Base-by-base conservation (phyloP, 345 rosid genomes). In the Sonneratia alba region DNA sequence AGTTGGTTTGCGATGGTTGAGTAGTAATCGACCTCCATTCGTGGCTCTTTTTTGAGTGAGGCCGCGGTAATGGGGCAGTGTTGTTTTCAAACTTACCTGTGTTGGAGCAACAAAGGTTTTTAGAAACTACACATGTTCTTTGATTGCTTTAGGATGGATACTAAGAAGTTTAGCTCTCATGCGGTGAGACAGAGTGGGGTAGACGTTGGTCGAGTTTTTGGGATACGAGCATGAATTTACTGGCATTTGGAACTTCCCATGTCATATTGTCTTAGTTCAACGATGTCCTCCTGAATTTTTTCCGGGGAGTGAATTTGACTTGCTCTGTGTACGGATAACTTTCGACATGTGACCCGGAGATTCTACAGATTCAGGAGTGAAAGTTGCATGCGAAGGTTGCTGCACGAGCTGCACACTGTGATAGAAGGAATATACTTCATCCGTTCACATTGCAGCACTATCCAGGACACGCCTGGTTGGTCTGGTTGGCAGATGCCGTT, bases 391-490 rank as follows among this genome's bases (percentile, higher is more conserved):
- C 22, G 18, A 53, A 7, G 15, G 15, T 27, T 27, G 32, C 64
- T 22, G 64, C 64, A 59, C 24, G 6, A 0, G 32, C 64, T 22
- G 64, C 64, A 59, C 24, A 22, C n/a, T 59, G 13, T 1, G 34
- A 24, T 24, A 59, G 34, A 59, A 1, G 34, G 22, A 4, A 21
- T 19, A 24, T 22, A 10, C 11, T 59, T 14, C 36, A n/a, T 59
- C 24, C 22, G 24, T 24, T 59, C 6, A 53, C 32, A 27, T 27
- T 27, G 91, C 92, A 11, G 96, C 94, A 0, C 75, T 93, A 45
- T 88, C 93, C 4, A 86, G 94, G 81, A 91, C 1, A 0, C 96
- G 11, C 91, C 89, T 14, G 92, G 97, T 74, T 89, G 97, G 94
- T 88, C 91, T 74, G 91, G 91, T 38, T 87, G 72, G 37, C 83